Evolutionary conservation across 2,329 filamentous ascomycete genomes (phyloP), one percentile per base, ranked within the genome.

Genomic region (Phaeophleospora eucalypticola): DNA sequence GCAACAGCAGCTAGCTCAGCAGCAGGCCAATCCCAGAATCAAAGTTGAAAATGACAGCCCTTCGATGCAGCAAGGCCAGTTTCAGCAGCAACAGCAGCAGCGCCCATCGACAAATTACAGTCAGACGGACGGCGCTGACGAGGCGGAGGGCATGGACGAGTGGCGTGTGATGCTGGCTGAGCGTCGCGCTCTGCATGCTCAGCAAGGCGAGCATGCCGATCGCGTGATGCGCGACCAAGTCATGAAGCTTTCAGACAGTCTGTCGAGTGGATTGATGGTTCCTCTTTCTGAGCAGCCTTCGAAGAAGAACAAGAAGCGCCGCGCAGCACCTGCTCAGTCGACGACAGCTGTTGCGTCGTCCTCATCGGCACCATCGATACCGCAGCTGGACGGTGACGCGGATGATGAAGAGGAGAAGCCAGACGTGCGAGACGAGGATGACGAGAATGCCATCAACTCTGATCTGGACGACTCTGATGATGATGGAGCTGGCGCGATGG

Each of bases 391-490:
- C 57, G 86, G 84, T 3, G 74, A 75, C 33, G 80, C 81, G 17
- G 74, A 80, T 58, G 65, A 71, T 12, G 70, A 75, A 35, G 68
- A 73, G 37, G 65, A 68, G 37, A 67, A 71, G 45, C 42, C 51
- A 6, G 56, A 55, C 32, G 43, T 63, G 48, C 71, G 77, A 18
- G 81, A 82, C 42, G 62, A 68, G 42, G 61, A 67, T 10, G 90
- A 96, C 55, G 91, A 95, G 56, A 90, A 98, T 66, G 93, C 91
- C 1, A 98, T 98, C 72, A 98, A 98, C 68, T 97, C 93, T 0
- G 93, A 98, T 61, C 82, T 98, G 3, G 93, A 98, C 65, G 93
- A 98, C 64, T 83, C 90, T 0, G 90, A 97, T 53, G 93, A 97
- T 51, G 83, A 88, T 9, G 71, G 45, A 16, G 82, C 49, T 43